Base-by-base conservation (phyloP, 768 basidiomycete genomes). In the Agaricus sinodeliciosus region DNA sequence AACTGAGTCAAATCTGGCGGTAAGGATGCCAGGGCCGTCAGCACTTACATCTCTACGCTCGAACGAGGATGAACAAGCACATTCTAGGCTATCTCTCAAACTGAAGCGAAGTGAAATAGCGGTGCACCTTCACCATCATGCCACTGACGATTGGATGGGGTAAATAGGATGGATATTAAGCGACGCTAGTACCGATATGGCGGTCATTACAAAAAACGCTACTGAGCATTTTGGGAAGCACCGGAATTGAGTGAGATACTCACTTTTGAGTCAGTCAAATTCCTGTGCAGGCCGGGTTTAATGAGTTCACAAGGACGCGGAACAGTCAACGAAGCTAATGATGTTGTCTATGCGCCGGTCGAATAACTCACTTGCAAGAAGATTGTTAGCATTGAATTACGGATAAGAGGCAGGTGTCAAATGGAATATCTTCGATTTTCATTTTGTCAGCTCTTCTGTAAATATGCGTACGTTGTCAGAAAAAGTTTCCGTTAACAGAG, bases 401-500 rank as follows among this genome's bases (percentile, higher is more conserved):
- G 47, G 52, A 42, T 16, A 48, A 54, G 47, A 42, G 46, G 18
- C 1, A 28, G 15, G 31, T 50, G 45, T 42, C 46, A 28, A 46
- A 47, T 41, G 43, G 46, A 53, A 19, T 16, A 9, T 15, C 27
- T 36, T 16, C 26, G 28, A 28, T 18, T 37, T 39, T 25, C 22
- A 40, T 46, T 15, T 19, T 18, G 35, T 22, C 31, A 8, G 25
- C 43, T 9, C 36, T 27, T 46, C 36, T 19, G 36, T 31, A 43
- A 15, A 22, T 12, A 27, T 26, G 39, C 36, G 5, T 8, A n/a
- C 26, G 28, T 46, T 39, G 44, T 40, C 51, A 41, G 25, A 40
- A 43, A 31, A 50, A 53, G 44, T 22, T 12, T 34, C 37, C 37
- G 44, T 26, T 37, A 53, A 45, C 51, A 52, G 18, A 46, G 46